Conservation (phyloP, 345 rosid species). For the Aethionema arabicum region DNA sequence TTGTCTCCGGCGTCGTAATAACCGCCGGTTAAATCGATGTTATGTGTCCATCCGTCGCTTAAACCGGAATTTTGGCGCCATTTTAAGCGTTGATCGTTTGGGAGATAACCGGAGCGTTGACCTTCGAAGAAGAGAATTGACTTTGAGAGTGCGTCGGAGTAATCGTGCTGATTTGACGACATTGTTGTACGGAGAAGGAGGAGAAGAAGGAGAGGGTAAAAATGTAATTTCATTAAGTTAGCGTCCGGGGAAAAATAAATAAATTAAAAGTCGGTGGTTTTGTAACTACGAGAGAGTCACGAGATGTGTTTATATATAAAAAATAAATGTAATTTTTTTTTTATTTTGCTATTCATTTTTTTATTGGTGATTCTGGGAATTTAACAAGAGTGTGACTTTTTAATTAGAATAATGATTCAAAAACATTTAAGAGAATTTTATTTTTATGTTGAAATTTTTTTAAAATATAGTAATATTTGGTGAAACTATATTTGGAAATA, state of each 20-base stretch:
- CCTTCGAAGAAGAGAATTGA: constrained; percentile 96
- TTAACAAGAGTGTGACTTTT: no score
- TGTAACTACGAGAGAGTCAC: constrained; percentile 21
- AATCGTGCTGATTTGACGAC: constrained; percentile 51
- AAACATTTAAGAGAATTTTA: no score
- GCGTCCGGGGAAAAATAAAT: not conserved
- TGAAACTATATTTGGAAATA: no score
- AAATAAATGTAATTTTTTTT: no score
- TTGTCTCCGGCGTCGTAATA: constrained; percentile 97
- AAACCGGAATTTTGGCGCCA: constrained; percentile 84
- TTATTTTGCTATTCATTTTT: not conserved
- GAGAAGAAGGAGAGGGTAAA: not conserved
- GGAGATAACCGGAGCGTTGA: constrained; percentile 83
- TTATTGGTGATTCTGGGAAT: not conserved
- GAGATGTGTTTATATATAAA: constrained; percentile 32
- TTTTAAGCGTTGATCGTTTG: constrained; percentile 57
- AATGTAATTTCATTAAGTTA: constrained; percentile 32
- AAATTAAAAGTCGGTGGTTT: constrained; percentile 12
- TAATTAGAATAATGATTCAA: no score
- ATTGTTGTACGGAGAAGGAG: constrained; percentile 15
- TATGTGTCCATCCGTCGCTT: constrained; percentile 69
- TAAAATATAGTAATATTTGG: no score
- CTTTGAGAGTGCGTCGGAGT: constrained; percentile 75
- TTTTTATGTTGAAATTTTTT: no score
- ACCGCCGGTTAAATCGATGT: constrained; percentile 76